Evolutionary conservation across 2,329 filamentous ascomycete genomes (phyloP), one percentile per base, ranked within the genome.

Genomic region (Biscogniauxia marginata): DNA sequence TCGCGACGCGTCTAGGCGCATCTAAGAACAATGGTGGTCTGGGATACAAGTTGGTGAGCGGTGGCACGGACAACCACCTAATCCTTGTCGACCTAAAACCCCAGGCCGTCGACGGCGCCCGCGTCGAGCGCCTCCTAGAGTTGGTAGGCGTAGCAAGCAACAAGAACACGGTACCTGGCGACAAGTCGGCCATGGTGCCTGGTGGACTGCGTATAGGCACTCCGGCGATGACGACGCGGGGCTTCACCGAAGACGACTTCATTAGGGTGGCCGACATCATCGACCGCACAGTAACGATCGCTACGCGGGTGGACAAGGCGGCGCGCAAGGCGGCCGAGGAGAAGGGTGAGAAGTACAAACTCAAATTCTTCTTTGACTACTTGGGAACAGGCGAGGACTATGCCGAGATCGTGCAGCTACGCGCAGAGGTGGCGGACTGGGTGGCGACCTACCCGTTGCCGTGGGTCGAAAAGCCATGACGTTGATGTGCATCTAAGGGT

Each of bases 121-220:
- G 93, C 52, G 91, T 96, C 13, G 93, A 97, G 79, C 87, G 91
- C 48, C 87, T 96, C 16, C 83, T 97, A 21, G 93, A 97, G 73
- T 85, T 96, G 48, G 91, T 96, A 63, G 93, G 93, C 67, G 93
- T 98, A 52, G 95, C 95, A n/a, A 89, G 90, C 72, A 99, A 99
- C 83, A 99, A 99, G 84, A 99, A 99, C 79, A 97, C 95, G 7
- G 93, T 97, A 0, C 95, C 95, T 1, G 95, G 93, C 46, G 95
- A 99, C 77, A 91, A 88, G 71, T 96, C 92, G 0, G 95, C 95
- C 1, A 84, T 99, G 70, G 91, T 93, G 62, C 95, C 95, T 13
- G 93, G 93, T 64, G 95, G 95, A 62, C 82, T 99, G 63, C 88
- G 95, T 64, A 93, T 99, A 77, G 95, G 95, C 54, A 95, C 93